Percentiles rank a stretch among this genome's conserved stretches.
phyloP scores from a whole-genome alignment of 257 asterid species.

The Primulina eburnea region DNA sequence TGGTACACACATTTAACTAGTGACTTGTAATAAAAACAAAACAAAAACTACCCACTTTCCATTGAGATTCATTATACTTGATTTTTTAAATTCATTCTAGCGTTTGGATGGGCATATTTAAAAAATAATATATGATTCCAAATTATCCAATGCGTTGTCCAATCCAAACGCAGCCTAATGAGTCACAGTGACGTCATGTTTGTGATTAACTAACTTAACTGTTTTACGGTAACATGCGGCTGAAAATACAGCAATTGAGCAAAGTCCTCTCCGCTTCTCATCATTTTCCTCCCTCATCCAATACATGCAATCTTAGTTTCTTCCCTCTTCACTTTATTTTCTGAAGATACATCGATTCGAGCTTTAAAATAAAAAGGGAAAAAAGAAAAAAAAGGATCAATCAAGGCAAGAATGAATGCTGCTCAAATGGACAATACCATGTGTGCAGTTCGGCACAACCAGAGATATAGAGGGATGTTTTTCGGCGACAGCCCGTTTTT shows the following conservation, averaged over 20 bases:
- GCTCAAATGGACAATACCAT: background rate
- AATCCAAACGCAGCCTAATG: too few relatives aligned
- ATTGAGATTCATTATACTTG: too few relatives aligned
- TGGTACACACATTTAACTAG: too few relatives aligned
- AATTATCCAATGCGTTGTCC: too few relatives aligned
- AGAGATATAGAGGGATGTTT: background rate
- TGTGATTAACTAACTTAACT: background rate
- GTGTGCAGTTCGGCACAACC: background rate
- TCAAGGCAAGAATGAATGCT: background rate
- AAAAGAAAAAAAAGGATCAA: too few relatives aligned
- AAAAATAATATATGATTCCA: too few relatives aligned
- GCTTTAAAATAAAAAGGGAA: too few relatives aligned
- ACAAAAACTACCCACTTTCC: too few relatives aligned
- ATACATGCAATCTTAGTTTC: background rate
- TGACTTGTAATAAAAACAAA: too few relatives aligned
- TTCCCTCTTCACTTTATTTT: background rate
- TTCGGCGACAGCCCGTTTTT: background rate
- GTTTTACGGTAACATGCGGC: background rate
- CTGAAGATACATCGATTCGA: background rate
- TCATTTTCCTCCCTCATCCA: too few relatives aligned
- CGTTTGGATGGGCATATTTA: too few relatives aligned
- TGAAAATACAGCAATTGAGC: background rate
- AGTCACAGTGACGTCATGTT: background rate
- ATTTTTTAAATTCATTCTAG: too few relatives aligned
- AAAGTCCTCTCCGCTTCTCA: background rate